Conservation (phyloP, 805 yeast species). For the Yarrowia porcina region DNA sequence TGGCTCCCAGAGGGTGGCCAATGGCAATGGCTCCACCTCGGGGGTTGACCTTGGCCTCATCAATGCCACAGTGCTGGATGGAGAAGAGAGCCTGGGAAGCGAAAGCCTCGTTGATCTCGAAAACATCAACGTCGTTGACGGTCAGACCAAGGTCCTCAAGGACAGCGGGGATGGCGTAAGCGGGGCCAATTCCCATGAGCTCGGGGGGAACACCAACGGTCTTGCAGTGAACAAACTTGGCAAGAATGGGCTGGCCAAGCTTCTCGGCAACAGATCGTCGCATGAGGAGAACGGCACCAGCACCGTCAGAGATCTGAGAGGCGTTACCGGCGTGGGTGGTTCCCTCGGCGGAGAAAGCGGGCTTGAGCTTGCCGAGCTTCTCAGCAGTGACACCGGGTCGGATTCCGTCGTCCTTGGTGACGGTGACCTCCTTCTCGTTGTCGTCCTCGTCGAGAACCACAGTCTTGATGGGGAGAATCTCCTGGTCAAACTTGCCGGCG, state of each 20-base stretch:
- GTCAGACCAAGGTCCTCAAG: conserved; percentile 59
- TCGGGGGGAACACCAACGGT: conserved; percentile 95
- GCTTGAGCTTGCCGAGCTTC: conserved; percentile 68
- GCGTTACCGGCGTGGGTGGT: conserved; percentile 94
- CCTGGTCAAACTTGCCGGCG: conserved; percentile 76
- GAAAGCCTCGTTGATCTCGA: conserved; percentile 93
- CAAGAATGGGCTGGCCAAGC: conserved; percentile 68
- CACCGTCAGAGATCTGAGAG: conserved; percentile 94
- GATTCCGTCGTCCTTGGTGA: conserved; percentile 84
- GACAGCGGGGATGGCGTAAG: conserved; percentile 85
- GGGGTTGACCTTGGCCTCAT: conserved; percentile 71
- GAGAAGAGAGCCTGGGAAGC: conserved; percentile 91
- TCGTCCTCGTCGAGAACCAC: conserved; percentile 56
- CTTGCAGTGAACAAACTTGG: conserved; percentile 73
- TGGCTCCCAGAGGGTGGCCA: conserved; percentile 91
- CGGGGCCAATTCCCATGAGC: conserved; percentile 98
- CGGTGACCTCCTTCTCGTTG: conserved; percentile 50
- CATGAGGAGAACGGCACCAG: conserved; percentile 82
- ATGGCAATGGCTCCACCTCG: conserved; percentile 96
- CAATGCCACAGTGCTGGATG: conserved; percentile 62
- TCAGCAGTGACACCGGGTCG: conserved; percentile 79
- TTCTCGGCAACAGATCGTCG: conserved; percentile 80
- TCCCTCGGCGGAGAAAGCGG: conserved; percentile 85
- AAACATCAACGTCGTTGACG: conserved; percentile 65
- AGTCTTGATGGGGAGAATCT: conserved; percentile 77